Conservation (phyloP, 495 filamentous ascomycete species). For the Neohortaea acidophila region DNA sequence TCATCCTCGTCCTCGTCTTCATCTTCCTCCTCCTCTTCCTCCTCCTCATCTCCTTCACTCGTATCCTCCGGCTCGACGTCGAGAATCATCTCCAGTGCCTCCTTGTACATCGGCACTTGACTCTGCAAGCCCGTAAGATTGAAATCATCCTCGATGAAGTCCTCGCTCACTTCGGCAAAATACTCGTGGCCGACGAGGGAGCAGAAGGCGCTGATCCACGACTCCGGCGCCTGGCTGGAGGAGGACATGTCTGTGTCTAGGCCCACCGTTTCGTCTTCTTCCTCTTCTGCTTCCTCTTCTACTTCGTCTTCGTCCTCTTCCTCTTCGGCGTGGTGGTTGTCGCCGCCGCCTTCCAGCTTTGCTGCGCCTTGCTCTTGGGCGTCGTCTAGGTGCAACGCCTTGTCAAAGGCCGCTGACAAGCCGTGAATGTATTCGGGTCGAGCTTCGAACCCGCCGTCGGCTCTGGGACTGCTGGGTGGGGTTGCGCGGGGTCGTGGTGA, state of each 20-base stretch:
- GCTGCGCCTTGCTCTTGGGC: conserved; percentile 1
- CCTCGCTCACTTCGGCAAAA: conserved; percentile 95
- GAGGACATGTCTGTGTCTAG: conserved; percentile 42
- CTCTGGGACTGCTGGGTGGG: too few species aligned
- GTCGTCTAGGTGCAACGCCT: conserved; percentile 5
- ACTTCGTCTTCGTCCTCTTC: conserved; percentile 3
- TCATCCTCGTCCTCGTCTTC: conserved; percentile 48
- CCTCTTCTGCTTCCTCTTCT: conserved; percentile 4
- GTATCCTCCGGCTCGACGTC: conserved; percentile 94
- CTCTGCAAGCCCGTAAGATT: conserved; percentile 90
- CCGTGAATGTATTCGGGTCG: conserved; percentile 1
- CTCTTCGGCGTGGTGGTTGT: too few species aligned
- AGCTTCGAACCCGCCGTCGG: not conserved
- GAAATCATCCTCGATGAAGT: conserved; percentile 99
- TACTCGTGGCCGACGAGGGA: conserved; percentile 92
- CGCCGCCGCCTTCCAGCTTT: not conserved
- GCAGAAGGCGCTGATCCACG: conserved; percentile 96
- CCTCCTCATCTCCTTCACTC: conserved; percentile 63
- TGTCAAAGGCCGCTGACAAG: conserved; percentile 11
- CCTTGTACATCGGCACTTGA: conserved; percentile 98
- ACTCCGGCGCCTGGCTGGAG: conserved; percentile 74
- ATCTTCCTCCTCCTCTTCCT: conserved; percentile 53
- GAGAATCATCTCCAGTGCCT: conserved; percentile 92
- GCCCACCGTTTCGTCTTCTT: not conserved
- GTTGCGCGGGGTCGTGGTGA: too few species aligned